Conservation (phyloP, 1,139 yeast species). For the Blastobotrys serpentis region DNA sequence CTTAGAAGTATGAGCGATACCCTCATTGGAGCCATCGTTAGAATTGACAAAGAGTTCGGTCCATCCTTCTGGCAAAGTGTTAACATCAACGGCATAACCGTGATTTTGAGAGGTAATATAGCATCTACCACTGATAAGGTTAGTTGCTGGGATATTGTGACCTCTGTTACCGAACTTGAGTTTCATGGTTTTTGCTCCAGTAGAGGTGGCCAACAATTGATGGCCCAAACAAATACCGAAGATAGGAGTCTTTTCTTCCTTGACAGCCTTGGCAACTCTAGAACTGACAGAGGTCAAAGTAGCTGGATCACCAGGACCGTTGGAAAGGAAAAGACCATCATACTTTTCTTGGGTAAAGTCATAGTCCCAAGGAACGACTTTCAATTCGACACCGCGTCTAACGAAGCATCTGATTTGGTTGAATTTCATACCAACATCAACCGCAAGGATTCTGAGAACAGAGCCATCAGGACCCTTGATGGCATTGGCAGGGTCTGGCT, state of each 20-base stretch:
- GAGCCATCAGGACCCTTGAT: slow-evolving; percentile 68
- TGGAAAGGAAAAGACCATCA: slow-evolving; percentile 94
- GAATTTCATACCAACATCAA: slow-evolving; percentile 97
- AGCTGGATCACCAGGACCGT: slow-evolving; percentile 99
- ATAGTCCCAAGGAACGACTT: slow-evolving; percentile 95
- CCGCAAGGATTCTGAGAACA: slow-evolving; percentile 76
- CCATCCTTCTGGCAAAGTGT: slow-evolving; percentile 75
- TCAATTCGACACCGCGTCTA: slow-evolving; percentile 91
- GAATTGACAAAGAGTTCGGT: slow-evolving; percentile 84
- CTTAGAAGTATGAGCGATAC: slow-evolving; percentile 81
- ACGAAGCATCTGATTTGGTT: slow-evolving; percentile 97
- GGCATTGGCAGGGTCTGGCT: slow-evolving; percentile 55
- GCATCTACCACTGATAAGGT: slow-evolving; percentile 83
- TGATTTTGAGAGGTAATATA: slow-evolving; percentile 98
- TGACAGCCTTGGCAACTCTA: slow-evolving; percentile 56
- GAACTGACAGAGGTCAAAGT: slow-evolving; percentile 67
- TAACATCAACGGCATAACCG: slow-evolving; percentile 92
- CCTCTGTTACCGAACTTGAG: slow-evolving; percentile 98
- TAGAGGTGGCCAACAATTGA: slow-evolving; percentile 89
- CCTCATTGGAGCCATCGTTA: slow-evolving; percentile 95
- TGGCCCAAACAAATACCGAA: slow-evolving; percentile 98
- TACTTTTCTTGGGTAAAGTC: slow-evolving; percentile 72
- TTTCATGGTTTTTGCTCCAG: slow-evolving; percentile 90
- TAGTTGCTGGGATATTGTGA: slow-evolving; percentile 95
- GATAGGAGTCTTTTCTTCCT: slow-evolving; percentile 69